phyloP scores from a whole-genome alignment of 2,329 filamentous ascomycete species.

The Orbilia javanica region DNA sequence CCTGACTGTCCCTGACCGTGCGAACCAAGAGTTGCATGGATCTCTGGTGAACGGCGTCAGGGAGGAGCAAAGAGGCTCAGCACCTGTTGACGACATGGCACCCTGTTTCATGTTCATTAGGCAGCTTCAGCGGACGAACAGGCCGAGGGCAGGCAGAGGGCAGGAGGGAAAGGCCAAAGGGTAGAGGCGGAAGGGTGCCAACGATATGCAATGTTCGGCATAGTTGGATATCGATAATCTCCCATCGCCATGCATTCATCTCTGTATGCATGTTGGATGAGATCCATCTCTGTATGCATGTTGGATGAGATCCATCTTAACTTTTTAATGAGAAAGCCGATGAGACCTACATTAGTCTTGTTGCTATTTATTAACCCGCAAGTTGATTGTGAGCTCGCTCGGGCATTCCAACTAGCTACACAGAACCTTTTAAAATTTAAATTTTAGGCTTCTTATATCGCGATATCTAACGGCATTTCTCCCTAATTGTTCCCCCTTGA shows the following conservation, averaged over 20 bases:
- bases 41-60: slow-evolving; percentile 39
- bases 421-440: background rate
- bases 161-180: too few species aligned
- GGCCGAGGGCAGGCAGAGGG: background rate
- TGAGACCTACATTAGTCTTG: slow-evolving; percentile 14
- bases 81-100: slow-evolving; percentile 58
- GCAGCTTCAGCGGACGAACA: slow-evolving; percentile 47
- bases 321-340: slow-evolving; percentile 11
- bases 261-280: slow-evolving; percentile 25
- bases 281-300: slow-evolving; percentile 7
- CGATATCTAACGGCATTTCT: slow-evolving; percentile 54
- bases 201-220: slow-evolving; percentile 20
- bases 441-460: slow-evolving; percentile 11
- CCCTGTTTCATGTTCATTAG: slow-evolving; percentile 58
- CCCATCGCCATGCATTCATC: slow-evolving; percentile 25
- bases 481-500: slow-evolving; percentile 48
- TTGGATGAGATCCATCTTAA: background rate
- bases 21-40: slow-evolving; percentile 51
- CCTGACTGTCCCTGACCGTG: slow-evolving; percentile 56
- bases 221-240: slow-evolving; percentile 56
- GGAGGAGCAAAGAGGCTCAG: slow-evolving; percentile 36
- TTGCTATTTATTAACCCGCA: slow-evolving; percentile 12
- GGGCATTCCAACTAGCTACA: background rate
- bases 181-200: slow-evolving; percentile 9
- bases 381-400: background rate